phyloP scores from a whole-genome alignment of 169 alveolate species.

The Babesia ovis region DNA sequence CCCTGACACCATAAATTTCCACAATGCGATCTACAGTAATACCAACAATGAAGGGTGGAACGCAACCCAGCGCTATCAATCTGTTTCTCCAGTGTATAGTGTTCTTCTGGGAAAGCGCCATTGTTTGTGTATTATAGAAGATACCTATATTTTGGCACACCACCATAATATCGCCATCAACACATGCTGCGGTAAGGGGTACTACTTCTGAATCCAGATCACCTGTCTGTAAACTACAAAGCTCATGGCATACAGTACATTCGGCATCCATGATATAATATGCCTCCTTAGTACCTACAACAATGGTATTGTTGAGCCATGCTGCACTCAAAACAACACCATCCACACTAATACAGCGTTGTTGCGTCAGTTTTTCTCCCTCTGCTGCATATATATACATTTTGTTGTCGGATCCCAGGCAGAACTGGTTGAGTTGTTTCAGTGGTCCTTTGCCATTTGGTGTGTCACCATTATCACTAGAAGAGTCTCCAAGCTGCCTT shows the following conservation, averaged over 20 bases:
- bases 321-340: conserved; percentile 29
- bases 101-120: conserved; percentile 58
- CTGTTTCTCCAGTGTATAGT: conserved; percentile 59
- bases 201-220: conserved; percentile 4
- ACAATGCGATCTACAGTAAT: conserved; percentile 37
- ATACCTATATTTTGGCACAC: conserved; percentile 67
- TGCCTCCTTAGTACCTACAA: conserved; percentile 41
- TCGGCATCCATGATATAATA: conserved; percentile 43
- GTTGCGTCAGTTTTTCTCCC: conserved; percentile 35
- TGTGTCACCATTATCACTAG: not conserved
- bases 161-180: conserved; percentile 63
- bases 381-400: conserved; percentile 45
- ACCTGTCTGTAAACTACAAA: conserved; percentile 31
- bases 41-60: conserved; percentile 67
- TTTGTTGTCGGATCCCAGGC: conserved; percentile 45
- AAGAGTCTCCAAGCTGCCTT: conserved; percentile 32
- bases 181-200: conserved; percentile 39
- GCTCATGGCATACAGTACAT: conserved; percentile 39
- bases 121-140: conserved; percentile 55
- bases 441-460: conserved; percentile 7
- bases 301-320: conserved; percentile 60
- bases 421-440: conserved; percentile 27
- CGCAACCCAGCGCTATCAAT: conserved; percentile 51
- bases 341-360: conserved; percentile 34
- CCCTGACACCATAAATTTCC: conserved; percentile 64